These are phyloP conservation scores for Phytophthora pistaciae DNA, from an alignment of 352 stramenopile species.

Conservation along the genomic window DNA sequence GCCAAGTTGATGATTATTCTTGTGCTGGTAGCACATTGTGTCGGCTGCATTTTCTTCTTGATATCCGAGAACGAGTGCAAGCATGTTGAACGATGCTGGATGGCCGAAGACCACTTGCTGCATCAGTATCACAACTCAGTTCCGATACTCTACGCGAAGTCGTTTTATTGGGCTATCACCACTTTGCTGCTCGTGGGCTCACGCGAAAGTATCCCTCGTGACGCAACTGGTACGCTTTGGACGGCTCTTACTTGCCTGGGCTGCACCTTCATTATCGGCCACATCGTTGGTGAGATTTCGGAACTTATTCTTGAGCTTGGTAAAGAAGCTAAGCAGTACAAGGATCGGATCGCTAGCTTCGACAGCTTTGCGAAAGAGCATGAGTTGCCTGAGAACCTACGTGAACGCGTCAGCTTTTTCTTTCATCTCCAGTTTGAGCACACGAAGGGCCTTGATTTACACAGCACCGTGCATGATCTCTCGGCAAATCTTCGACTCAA, in stretches of 20 bases:
- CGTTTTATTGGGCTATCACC: constrained; percentile 81
- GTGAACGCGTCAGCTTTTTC: constrained; percentile 66
- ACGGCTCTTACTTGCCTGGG: constrained; percentile 59
- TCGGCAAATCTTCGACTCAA: constrained; percentile 76
- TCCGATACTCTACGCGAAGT: constrained; percentile 62
- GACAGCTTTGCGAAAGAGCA: constrained; percentile 81
- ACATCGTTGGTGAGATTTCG: constrained; percentile 80
- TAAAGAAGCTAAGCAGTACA: constrained; percentile 79
- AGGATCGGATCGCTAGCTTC: constrained; percentile 73
- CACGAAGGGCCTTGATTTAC: constrained; percentile 54
- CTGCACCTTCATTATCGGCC: constrained; percentile 80
- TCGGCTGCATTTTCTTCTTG: constrained; percentile 75
- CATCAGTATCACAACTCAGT: constrained; percentile 67
- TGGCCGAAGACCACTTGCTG: constrained; percentile 67
- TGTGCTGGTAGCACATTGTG: constrained; percentile 60
- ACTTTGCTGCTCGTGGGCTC: constrained; percentile 71
- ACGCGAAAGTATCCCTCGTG: constrained; percentile 61
- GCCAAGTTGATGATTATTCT: constrained; percentile 77
- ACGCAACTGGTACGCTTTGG: constrained; percentile 60
- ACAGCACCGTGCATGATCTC: constrained; percentile 67
- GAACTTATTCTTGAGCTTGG: constrained; percentile 81
- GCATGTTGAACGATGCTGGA: constrained; percentile 58
- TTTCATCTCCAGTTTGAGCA: constrained; percentile 74
- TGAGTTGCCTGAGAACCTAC: constrained; percentile 48
- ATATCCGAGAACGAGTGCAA: constrained; percentile 74